Evolutionary conservation across 2,329 filamentous ascomycete species (phyloP).

Genomic region (Colletotrichum nymphaeae): DNA sequence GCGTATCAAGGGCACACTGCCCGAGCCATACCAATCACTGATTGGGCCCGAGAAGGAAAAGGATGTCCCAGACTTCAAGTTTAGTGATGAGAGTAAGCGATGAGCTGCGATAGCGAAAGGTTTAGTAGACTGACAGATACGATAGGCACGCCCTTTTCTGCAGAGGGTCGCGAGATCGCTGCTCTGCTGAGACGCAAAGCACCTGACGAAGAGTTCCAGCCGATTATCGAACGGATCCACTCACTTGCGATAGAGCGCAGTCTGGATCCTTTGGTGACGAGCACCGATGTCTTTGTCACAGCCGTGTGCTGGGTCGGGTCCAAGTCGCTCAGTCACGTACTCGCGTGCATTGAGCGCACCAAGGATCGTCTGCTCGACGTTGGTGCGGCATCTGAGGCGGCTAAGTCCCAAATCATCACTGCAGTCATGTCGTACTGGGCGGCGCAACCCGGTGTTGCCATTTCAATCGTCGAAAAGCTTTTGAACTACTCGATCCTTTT

Average conservation of each 20-base stretch:
- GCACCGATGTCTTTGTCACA: constrained; percentile 93
- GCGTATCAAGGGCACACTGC: constrained; percentile 93
- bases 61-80: constrained; percentile 97
- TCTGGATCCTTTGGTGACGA: constrained; percentile 84
- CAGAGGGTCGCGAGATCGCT: constrained; percentile 86
- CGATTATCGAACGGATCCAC: constrained; percentile 83
- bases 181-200: constrained; percentile 86
- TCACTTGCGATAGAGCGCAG: constrained; percentile 77
- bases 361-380: constrained; percentile 88
- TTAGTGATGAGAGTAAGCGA: constrained; percentile 75
- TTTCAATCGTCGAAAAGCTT: constrained; percentile 95
- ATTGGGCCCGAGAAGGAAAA: constrained; percentile 91
- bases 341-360: constrained; percentile 94
- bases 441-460: constrained; percentile 89
- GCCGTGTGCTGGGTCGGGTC: constrained; percentile 93
- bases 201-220: constrained; percentile 86
- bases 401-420: constrained; percentile 87
- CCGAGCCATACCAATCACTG: constrained; percentile 82
- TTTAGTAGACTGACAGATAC: constrained; percentile 35
- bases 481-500: constrained; percentile 97
- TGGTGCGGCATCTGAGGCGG: constrained; percentile 78
- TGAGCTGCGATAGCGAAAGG: not conserved
- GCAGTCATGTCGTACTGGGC: constrained; percentile 94
- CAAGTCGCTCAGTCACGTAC: constrained; percentile 94
- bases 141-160: constrained; percentile 81